Conservation (phyloP, 2,329 filamentous ascomycete species). For the Mariannaea sp. region DNA sequence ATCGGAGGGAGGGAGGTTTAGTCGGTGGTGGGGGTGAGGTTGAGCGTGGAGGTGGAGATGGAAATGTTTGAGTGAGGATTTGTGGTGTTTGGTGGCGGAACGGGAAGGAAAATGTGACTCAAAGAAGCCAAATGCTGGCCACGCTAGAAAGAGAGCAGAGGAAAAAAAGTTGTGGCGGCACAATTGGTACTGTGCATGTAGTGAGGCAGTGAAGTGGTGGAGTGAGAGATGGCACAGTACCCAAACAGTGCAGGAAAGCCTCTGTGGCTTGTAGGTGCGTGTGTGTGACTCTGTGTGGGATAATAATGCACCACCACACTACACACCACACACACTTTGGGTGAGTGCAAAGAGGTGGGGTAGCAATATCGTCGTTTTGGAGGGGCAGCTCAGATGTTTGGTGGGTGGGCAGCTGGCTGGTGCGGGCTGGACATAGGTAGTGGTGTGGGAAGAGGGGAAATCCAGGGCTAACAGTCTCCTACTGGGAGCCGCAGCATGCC, state of each 20-base stretch:
- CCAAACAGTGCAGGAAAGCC: background rate
- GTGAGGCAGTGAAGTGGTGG: background rate
- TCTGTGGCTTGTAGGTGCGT: background rate
- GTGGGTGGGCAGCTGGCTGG: conserved; percentile 8
- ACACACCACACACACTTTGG: conserved; percentile 4
- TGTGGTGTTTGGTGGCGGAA: conserved; percentile 29
- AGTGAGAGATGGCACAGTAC: background rate
- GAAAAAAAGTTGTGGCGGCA: conserved; percentile 30
- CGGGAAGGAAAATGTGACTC: conserved; percentile 41
- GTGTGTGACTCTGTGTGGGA: conserved; percentile 7
- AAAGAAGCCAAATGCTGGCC: conserved; percentile 31
- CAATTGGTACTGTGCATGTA: conserved; percentile 27
- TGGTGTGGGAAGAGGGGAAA: conserved; percentile 7
- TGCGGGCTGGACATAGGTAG: background rate
- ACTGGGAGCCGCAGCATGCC: background rate
- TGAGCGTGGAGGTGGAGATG: conserved; percentile 14
- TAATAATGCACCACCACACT: too few species aligned
- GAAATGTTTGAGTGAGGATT: conserved; percentile 17
- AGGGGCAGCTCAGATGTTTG: conserved; percentile 9
- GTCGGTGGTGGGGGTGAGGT: conserved; percentile 9
- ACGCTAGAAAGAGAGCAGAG: conserved; percentile 12
- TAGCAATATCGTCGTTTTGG: conserved; percentile 16
- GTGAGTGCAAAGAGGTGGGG: conserved; percentile 11
- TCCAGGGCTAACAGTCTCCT: background rate
- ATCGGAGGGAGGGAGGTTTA: conserved; percentile 5